Evolutionary conservation across 2,329 filamentous ascomycete genomes (phyloP), one percentile per base, ranked within the genome.

Genomic region (Fusarium scirpi): DNA sequence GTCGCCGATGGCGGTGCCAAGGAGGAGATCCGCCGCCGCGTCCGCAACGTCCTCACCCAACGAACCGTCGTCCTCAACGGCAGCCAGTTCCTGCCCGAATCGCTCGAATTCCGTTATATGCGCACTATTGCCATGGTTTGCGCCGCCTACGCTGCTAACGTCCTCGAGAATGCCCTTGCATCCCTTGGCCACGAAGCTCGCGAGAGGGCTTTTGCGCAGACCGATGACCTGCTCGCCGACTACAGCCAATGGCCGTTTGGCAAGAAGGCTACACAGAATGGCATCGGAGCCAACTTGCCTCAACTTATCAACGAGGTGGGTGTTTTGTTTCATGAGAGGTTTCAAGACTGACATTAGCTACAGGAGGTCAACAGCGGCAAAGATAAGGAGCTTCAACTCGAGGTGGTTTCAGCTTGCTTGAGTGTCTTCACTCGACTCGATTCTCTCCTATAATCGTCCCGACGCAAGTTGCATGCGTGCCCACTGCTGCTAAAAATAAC

Each of bases 241-340:
- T 99, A 98, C 82, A 97, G 94, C 76, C 96, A 98, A 84, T 99
- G 92, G 91, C 96, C 96, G 1, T 99, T 99, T 83, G 94, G 91
- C 56, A 92, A 91, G 82, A 92, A 94, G 82, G 92, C 93, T 29
- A 89, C 90, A 34, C 89, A 82, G 40, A 89, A 94, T 71, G 94
- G 94, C 32, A 94, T 98, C 58, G 96, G 94, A 49, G 94, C 95
- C 72, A 99, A 99, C 79, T 82, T 99, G 78, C 93, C 94, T 48
- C 92, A 96, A 80, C 90, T 94, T 30, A 91, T 98, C 75, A 85
- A 88, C 65, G 95, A 98, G 80, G 88, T 90, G 74, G 66, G 83
- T 72, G 43, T n/a, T 57, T 8, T 12, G 20, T 24, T n/a, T 24
- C 29, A 22, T 12, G 16, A 47, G 9, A 22, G 22, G 40, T 12